Evolutionary conservation across 1,284 basidiomycete genomes (phyloP).

Genomic region (Pascua guehoae): DNA sequence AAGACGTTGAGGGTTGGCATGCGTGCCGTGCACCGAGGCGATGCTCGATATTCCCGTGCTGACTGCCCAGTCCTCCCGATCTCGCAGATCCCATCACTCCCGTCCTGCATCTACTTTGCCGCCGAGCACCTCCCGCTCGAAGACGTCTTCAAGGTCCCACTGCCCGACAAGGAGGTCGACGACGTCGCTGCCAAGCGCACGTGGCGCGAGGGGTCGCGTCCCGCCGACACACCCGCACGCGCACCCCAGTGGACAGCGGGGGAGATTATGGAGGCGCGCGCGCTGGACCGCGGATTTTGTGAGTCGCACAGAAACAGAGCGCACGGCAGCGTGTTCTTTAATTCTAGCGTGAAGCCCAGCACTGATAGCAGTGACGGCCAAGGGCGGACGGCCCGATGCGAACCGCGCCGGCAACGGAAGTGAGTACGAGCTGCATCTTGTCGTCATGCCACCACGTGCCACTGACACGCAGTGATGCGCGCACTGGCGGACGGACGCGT

Average conservation of each 20-base stretch:
- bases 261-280: conserved; percentile 73
- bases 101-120: conserved; percentile 68
- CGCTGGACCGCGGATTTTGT: conserved; percentile 66
- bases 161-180: conserved; percentile 43
- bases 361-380: conserved; percentile 62
- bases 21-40: too few species aligned
- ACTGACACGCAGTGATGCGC: conserved; percentile 56
- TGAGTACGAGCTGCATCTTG: not conserved
- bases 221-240: not conserved
- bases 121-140: conserved; percentile 73
- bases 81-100: conserved; percentile 74
- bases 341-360: too few species aligned
- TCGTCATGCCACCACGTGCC: too few species aligned
- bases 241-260: conserved; percentile 50
- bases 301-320: not conserved
- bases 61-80: conserved; percentile 64
- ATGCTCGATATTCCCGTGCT: not conserved
- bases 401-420: conserved; percentile 82
- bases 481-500: conserved; percentile 74
- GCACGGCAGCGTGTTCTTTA: too few species aligned
- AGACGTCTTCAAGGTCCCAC: conserved; percentile 58
- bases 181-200: conserved; percentile 37
- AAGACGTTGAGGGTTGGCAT: too few species aligned
- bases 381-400: conserved; percentile 79
- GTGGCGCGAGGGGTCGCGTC: conserved; percentile 22